Base-by-base conservation (phyloP, 305 asterid genomes). In the Fraxinus ornus region DNA sequence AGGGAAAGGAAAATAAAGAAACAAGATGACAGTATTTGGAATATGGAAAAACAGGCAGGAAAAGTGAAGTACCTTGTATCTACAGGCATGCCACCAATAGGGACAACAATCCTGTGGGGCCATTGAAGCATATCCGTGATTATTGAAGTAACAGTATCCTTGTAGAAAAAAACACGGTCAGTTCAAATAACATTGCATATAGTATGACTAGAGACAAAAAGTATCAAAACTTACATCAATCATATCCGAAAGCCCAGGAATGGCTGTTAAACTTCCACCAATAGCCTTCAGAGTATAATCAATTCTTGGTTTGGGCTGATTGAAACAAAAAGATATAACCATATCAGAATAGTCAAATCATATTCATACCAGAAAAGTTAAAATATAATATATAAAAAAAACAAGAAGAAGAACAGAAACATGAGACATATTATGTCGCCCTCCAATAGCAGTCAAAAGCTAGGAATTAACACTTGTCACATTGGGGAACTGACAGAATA, bases 101-200 rank as follows among this genome's bases (percentile, higher is more conserved):
- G 99, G 86, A 97, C 97, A 81, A 97, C 98, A 81, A 97, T 97
- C 83, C 99, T 89, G 91, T 97, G 98, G 49, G 99, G 99, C 99
- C 99, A 97, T 88, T 93, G 97, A 41, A 97, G 97, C 97, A 84
- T 95, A 88, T 97, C 99, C 21, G 89, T 85, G 81, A 97, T 93
- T 32, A 97, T 97, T 79, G 98, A 83, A 37, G 88, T 76, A 76
- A 97, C 99, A 82, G 97, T 97, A 82, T 97, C 99, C 98, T 96
- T 41, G 35, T 2, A 24, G 15, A 4, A 44, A 26, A 83, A 36
- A 24, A 4, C 33, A 3, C n/a, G 55, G 83, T 83, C 83, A 85
- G 86, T 64, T 35, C 75, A 80, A 32, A 49, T 80, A 77, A 76
- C 33, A 19, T 66, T 75, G 66, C 75, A 77, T 78, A 57, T 12